These are phyloP conservation scores for Melanomma pulvis-pyrius DNA, from an alignment of 495 filamentous ascomycete species.

Conservation along the genomic window DNA sequence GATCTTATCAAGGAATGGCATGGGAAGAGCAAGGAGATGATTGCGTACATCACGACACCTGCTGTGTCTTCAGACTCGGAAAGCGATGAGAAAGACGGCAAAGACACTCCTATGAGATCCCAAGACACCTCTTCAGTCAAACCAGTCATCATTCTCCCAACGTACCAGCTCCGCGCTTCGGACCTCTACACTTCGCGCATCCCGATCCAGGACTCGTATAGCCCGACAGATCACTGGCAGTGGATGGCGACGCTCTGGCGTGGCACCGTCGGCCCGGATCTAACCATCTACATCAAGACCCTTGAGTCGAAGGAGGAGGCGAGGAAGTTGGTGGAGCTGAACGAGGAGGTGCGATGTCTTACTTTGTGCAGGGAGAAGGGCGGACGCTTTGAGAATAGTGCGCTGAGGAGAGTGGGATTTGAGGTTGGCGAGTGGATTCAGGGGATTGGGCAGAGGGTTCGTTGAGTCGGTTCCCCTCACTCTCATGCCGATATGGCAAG, in stretches of 20 bases:
- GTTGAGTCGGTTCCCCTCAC: background rate
- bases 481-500: background rate
- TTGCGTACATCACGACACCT: conserved; percentile 59
- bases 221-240: conserved; percentile 91
- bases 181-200: conserved; percentile 73
- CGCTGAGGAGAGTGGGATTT: conserved; percentile 72
- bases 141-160: conserved; percentile 74
- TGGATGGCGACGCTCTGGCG: conserved; percentile 97
- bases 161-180: conserved; percentile 74
- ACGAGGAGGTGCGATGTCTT: conserved; percentile 56
- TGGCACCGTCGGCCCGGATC: conserved; percentile 79
- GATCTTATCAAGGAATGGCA: conserved; percentile 75
- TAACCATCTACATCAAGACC: conserved; percentile 71
- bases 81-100: background rate
- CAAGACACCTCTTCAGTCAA: conserved; percentile 2
- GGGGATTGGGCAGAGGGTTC: conserved; percentile 27
- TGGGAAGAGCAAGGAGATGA: conserved; percentile 65
- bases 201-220: conserved; percentile 76
- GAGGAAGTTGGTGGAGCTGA: conserved; percentile 59
- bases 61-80: conserved; percentile 3
- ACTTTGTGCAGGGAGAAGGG: conserved; percentile 58
- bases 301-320: conserved; percentile 37
- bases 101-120: conserved; percentile 4
- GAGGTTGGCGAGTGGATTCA: conserved; percentile 82
- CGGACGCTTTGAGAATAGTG: conserved; percentile 62